These are phyloP conservation scores for Gymnopilus junonius DNA, from an alignment of 768 basidiomycete species.

Conservation along the genomic window DNA sequence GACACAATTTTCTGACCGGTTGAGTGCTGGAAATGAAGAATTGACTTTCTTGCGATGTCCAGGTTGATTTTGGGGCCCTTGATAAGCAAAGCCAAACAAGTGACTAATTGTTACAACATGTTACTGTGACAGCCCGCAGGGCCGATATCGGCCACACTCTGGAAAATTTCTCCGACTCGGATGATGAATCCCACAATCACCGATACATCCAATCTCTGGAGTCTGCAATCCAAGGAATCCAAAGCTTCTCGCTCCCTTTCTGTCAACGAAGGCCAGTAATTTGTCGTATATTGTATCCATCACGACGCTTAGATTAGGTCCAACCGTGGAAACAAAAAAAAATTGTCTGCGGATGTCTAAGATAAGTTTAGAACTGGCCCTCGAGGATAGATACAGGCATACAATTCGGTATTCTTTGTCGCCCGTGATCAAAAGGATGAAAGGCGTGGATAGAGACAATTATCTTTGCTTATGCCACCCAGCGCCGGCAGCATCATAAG, in stretches of 20 bases:
- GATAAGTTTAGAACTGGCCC: constrained; percentile 10
- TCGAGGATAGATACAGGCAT: not conserved
- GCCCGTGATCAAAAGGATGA: constrained; percentile 14
- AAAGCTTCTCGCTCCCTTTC: too few species aligned
- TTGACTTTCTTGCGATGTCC: too few species aligned
- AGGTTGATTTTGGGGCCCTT: too few species aligned
- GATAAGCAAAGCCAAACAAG: not conserved
- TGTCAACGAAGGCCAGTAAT: not conserved
- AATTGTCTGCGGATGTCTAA: not conserved
- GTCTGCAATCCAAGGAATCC: too few species aligned
- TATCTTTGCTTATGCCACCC: constrained; percentile 14
- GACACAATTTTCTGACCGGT: too few species aligned
- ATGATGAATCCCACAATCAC: constrained; percentile 14
- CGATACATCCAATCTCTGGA: not conserved
- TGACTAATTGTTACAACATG: not conserved
- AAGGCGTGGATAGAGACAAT: constrained; percentile 12
- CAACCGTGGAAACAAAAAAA: not conserved
- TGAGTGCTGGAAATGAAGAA: too few species aligned
- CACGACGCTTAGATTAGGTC: not conserved
- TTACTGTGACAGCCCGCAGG: not conserved
- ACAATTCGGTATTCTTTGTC: constrained; percentile 13
- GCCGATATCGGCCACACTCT: not conserved
- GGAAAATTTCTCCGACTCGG: not conserved
- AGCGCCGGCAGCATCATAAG: constrained; percentile 18
- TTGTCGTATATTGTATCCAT: not conserved